A percentile compares a stretch with the other conserved stretches of the same genome.
Evolutionary conservation across 768 basidiomycete species (phyloP).

Genomic region (Kwoniella botswanensis): DNA sequence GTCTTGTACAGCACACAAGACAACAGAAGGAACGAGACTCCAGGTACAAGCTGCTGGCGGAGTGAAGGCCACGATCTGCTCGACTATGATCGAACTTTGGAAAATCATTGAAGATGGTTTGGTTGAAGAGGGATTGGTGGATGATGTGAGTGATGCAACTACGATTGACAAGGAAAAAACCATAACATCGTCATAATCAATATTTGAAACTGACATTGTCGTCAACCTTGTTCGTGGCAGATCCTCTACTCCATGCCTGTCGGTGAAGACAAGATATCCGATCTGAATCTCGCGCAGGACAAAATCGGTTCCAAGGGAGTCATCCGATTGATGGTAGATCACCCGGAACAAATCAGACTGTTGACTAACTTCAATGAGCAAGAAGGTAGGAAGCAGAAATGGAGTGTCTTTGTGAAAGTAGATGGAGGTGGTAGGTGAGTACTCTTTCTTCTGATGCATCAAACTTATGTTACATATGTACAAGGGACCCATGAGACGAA

Average conservation of each 20-base stretch:
- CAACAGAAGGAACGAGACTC: conserved; percentile 72
- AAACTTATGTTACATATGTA: too few species aligned
- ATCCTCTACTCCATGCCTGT: conserved; percentile 81
- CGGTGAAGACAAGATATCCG: conserved; percentile 71
- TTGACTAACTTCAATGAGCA: conserved; percentile 64
- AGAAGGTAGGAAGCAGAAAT: conserved; percentile 61
- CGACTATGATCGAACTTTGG: conserved; percentile 84
- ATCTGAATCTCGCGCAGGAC: conserved; percentile 68
- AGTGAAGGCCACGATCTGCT: conserved; percentile 70
- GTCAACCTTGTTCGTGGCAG: conserved; percentile 58
- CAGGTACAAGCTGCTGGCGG: conserved; percentile 68
- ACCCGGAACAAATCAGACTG: conserved; percentile 71
- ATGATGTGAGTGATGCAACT: conserved; percentile 67
- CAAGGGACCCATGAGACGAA: too few species aligned
- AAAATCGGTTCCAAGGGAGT: conserved; percentile 67
- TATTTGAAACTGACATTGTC: too few species aligned
- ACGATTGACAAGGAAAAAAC: not conserved
- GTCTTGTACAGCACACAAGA: conserved; percentile 61
- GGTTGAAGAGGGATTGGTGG: conserved; percentile 72
- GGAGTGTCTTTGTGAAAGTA: conserved; percentile 82
- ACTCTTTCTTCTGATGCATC: not conserved
- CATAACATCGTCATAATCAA: too few species aligned
- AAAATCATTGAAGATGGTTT: conserved; percentile 70
- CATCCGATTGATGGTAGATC: conserved; percentile 74
- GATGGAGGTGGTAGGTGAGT: conserved; percentile 77